Evolutionary conservation across 2,329 filamentous ascomycete genomes (phyloP).

Genomic region (Exophiala lecanii-corni): DNA sequence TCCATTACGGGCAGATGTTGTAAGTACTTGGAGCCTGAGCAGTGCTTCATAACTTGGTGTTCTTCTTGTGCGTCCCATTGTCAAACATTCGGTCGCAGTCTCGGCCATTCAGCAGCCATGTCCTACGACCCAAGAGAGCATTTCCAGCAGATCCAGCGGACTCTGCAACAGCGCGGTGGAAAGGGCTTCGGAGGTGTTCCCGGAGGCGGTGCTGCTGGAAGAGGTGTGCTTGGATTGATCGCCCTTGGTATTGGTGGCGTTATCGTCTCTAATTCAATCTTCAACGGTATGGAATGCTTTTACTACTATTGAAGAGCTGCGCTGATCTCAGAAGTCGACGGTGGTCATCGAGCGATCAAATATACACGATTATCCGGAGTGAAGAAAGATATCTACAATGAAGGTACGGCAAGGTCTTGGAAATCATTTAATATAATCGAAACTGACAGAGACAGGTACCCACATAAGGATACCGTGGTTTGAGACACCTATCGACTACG

Average conservation of each 20-base stretch:
- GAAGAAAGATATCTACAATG: slow-evolving; percentile 89
- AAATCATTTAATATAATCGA: background rate
- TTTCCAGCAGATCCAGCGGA: slow-evolving; percentile 61
- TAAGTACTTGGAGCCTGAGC: background rate
- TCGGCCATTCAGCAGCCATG: slow-evolving; percentile 14
- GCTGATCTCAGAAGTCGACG: slow-evolving; percentile 62
- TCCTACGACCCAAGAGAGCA: slow-evolving; percentile 56
- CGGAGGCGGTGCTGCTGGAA: slow-evolving; percentile 50
- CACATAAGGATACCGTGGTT: slow-evolving; percentile 95
- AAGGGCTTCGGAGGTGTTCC: slow-evolving; percentile 49
- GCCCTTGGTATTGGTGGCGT: slow-evolving; percentile 46
- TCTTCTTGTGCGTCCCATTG: slow-evolving; percentile 5
- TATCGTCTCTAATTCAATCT: slow-evolving; percentile 54
- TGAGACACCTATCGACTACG: slow-evolving; percentile 93
- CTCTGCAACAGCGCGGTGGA: slow-evolving; percentile 51
- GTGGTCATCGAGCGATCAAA: slow-evolving; percentile 98
- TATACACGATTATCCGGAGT: slow-evolving; percentile 91
- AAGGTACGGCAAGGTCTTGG: slow-evolving; percentile 57
- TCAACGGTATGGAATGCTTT: slow-evolving; percentile 62
- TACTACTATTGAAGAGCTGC: slow-evolving; percentile 1
- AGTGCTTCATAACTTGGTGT: background rate
- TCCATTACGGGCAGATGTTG: background rate
- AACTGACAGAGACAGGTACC: slow-evolving; percentile 57
- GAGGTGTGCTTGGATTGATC: slow-evolving; percentile 51
- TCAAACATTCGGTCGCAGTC: slow-evolving; percentile 1